Evolutionary conservation across 768 basidiomycete species (phyloP), one percentile per base, ranked within the genome.

Genomic region (Lyophyllum atratum): DNA sequence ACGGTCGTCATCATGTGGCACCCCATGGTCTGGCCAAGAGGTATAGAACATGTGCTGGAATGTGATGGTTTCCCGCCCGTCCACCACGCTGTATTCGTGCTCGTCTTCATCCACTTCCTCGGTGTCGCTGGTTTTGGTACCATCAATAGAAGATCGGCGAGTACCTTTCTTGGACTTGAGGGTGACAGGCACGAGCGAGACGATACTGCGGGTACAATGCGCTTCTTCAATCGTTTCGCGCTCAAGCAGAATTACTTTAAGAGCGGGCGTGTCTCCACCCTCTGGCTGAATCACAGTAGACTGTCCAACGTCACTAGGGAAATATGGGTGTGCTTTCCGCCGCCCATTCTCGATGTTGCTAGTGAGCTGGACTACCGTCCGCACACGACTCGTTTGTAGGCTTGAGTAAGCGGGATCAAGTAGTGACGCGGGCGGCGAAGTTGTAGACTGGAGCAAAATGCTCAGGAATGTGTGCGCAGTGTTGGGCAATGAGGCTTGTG

Each of bases 1-100:
- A 40, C 80, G 80, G 58, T 92, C 84, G 55, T 83, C 75, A 33
- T 75, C 75, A 39, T 78, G 68, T 10, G 92, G 92, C n/a, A 93
- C 84, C 25, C 91, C 89, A 62, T 92, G 85, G 69, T 94, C 92
- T 15, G 92, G 92, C 92, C 92, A 94, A 2, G 86, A 85, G 19
- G 76, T 72, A 65, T 87, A 93, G 31, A 92, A 69, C 70, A 93
- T 61, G 66, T 93, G 92, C 47, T 81, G 80, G 70, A 93, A 90
- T 28, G 77, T 68, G 49, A 85, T 67, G 19, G 79, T 63, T 39
- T 76, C 68, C 11, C 68, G 64, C 28, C 62, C 51, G 10, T 65
- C 64, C 33, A 52, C 59, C 54, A 64, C 56, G 26, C 62, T 31
- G 49, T 59, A 21, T 17, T 40, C 28, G 33, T 50, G 24, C 25